These are phyloP conservation scores for Cladosporium sp. DNA, from an alignment of 2,329 filamentous ascomycete genomes.

Conservation along the genomic window DNA sequence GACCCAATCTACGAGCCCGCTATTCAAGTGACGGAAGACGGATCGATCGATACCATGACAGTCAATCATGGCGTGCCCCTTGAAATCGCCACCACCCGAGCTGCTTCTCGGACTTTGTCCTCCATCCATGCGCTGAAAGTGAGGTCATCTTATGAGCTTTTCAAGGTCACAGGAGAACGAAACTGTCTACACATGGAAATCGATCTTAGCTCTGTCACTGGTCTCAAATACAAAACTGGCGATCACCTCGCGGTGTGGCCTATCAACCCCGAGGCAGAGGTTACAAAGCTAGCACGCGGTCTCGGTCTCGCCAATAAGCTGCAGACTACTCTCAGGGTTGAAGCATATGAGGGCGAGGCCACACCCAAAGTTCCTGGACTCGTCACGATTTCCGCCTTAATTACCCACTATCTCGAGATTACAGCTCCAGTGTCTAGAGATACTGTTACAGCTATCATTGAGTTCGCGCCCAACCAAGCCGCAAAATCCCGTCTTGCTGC, in stretches of 20 bases:
- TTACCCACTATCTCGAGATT: conserved; percentile 67
- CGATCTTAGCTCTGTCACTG: conserved; percentile 41
- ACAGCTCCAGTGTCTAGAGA: conserved; percentile 57
- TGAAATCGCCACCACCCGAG: conserved; percentile 15
- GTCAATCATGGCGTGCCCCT: conserved; percentile 27
- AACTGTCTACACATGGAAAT: conserved; percentile 43
- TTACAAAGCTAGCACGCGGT: neutral
- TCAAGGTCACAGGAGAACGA: conserved; percentile 30
- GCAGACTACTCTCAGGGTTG: conserved; percentile 24
- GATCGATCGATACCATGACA: conserved; percentile 23
- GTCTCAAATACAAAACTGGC: conserved; percentile 58
- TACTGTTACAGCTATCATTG: conserved; percentile 38
- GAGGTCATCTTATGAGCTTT: conserved; percentile 32
- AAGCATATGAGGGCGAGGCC: conserved; percentile 28
- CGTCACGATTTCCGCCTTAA: conserved; percentile 55
- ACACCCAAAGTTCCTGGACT: conserved; percentile 19
- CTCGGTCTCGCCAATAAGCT: conserved; percentile 49
- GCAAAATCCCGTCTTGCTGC: conserved; percentile 46
- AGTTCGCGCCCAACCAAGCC: conserved; percentile 9
- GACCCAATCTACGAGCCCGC: conserved; percentile 33
- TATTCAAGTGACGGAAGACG: conserved; percentile 27
- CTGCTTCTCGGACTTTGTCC: conserved; percentile 27
- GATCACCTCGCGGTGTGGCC: conserved; percentile 38
- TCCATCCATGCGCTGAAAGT: conserved; percentile 31
- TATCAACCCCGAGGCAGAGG: conserved; percentile 39